Conservation (phyloP, 441 rosid species). For the Brassica balearica region DNA sequence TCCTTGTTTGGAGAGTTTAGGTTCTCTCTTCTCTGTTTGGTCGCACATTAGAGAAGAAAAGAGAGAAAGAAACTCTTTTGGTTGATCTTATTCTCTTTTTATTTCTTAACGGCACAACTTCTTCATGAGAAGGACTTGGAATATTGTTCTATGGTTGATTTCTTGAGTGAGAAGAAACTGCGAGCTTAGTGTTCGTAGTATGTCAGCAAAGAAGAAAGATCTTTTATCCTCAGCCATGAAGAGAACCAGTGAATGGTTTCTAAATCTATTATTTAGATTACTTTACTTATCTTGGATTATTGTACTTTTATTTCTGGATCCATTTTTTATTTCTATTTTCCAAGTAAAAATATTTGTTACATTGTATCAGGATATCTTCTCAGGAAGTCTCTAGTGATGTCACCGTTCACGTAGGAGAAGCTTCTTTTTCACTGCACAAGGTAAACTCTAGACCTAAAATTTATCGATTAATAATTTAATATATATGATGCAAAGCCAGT, state of each 20-base stretch:
- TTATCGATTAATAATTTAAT: not conserved
- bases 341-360: not conserved
- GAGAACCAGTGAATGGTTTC: constrained; percentile 94
- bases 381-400: constrained; percentile 96
- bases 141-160: constrained; percentile 42
- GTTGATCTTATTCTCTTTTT: constrained; percentile 30
- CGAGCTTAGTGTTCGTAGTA: constrained; percentile 46
- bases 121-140: constrained; percentile 35
- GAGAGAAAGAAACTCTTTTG: constrained; percentile 36
- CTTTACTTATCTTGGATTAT: too few species aligned
- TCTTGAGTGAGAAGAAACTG: constrained; percentile 35
- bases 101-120: constrained; percentile 20
- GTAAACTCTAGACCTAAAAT: constrained; percentile 41
- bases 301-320: too few species aligned
- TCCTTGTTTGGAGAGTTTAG: constrained; percentile 23
- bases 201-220: constrained; percentile 77
- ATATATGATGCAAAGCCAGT: constrained; percentile 2
- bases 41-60: not conserved
- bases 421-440: constrained; percentile 86
- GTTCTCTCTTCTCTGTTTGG: constrained; percentile 28
- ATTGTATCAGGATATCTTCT: constrained; percentile 76
- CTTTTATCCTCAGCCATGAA: constrained; percentile 87
- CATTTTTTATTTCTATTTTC: too few species aligned
- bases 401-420: constrained; percentile 69
- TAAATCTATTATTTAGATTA: too few species aligned